Base-by-base conservation (phyloP, 2,329 filamentous ascomycete species). In the Curvularia spicifera region DNA sequence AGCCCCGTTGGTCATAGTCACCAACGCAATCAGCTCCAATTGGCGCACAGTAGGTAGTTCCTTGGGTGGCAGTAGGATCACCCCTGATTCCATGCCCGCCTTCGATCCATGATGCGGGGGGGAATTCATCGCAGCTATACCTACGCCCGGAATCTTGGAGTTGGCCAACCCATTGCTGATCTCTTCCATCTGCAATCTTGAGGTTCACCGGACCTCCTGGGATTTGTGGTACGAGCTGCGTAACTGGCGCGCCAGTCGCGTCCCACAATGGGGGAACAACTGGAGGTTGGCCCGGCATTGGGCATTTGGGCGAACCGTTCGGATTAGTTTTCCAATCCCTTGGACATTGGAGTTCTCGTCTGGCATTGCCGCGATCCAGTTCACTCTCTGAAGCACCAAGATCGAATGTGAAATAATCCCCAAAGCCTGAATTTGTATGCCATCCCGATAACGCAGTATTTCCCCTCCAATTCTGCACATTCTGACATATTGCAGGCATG, bases 71-170 rank as follows among this genome's bases (percentile, higher is more conserved):
- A 29, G 22, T 64, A n/a, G 22, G 12, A 20, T 15, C 33, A 63
- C 37, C 37, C 18, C 8, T 44, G 42, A 46, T 31, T 62, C 22
- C 62, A 47, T 12, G 63, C 63, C 70, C 71, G 37, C 70, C 71
- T 58, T 73, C 69, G 39, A 73, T 56, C 61, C 64, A 74, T 5
- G 61, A 61, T 4, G 63, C 66, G 0, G 71, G 65, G 4, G 71
- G 71, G 46, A 73, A 74, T 57, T 73, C 71, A 49, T 74, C 71
- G 54, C 71, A 73, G n/a, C 61, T 60, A 56, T 74, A 74, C 13
- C 9, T 53, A 3, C 56, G 47, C 15, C 56, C 51, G 29, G 51
- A 59, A 33, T 31, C 26, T 22, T 50, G 42, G 7, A n/a, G 28
- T 31, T 15, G 31, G 15, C 35, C 35, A 31, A 42, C 15, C 15